Evolutionary conservation across 208 protist species (phyloP), one percentile per base, ranked within the genome.

Genomic region (Blechomonas ayalai): DNA sequence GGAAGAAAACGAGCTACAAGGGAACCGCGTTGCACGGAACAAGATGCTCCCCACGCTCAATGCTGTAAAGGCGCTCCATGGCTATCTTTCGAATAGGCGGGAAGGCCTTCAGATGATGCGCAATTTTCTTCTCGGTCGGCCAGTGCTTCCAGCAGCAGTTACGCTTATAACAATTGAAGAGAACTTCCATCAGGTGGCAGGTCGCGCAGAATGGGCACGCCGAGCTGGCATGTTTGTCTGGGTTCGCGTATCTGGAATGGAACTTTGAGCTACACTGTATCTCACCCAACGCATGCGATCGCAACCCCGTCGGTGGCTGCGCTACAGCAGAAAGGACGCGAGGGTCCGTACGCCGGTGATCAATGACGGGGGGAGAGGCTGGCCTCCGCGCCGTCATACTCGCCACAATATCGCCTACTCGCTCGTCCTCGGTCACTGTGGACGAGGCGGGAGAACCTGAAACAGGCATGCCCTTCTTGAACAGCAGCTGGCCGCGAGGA

Each of bases 141-240:
- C 64, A 72, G 63, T 90, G 80, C 3, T 50, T 48, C 69, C 73
- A 90, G n/a, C 22, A 23, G 50, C 80, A 90, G 26, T 61, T 35
- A 2, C 27, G 22, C 28, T 10, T 73, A 18, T 53, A 69, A 20
- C 60, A 67, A 20, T 75, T 67, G 52, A 90, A 90, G 35, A 90
- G 24, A 10, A 67, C 53, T 36, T 90, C 80, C 60, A 90, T 68
- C 45, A 84, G 42, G 52, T 90, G 80, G 32, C 80, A 90, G 19
- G 65, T 57, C 2, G 67, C 57, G 38, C 80, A 90, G 51, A 79
- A 85, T 1, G 25, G 57, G 52, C 80, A 90, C 39, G 58, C 51
- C 2, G 37, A 26, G 28, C 70, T 78, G 2, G 73, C 78, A 46
- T 73, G 69, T 26, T 60, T 70, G 19, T 55, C 24, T 2, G 54